A percentile compares a stretch with the other conserved stretches of the same genome.
phyloP scores from a whole-genome alignment of 1,284 basidiomycete species.

The Lentinula novae-zelandiae region DNA sequence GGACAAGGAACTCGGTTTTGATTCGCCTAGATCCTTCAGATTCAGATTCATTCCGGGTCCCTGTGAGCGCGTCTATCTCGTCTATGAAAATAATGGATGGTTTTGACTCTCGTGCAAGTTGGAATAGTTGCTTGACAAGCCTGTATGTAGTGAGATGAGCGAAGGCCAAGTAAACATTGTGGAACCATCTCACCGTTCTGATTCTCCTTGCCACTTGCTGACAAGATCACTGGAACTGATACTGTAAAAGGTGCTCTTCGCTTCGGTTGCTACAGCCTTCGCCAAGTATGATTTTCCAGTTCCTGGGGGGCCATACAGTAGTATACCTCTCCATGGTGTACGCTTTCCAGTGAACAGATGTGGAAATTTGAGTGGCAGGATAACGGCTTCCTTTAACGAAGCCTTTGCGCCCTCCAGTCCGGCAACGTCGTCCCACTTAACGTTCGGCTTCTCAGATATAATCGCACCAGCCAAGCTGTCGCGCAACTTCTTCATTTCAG shows the following conservation, averaged over 20 bases:
- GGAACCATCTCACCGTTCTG: constrained; percentile 71
- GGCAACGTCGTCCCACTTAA: constrained; percentile 98
- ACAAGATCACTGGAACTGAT: constrained; percentile 95
- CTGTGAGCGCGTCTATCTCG: constrained; percentile 95
- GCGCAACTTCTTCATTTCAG: constrained; percentile 93
- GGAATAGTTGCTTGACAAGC: constrained; percentile 94
- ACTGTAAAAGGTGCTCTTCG: constrained; percentile 98
- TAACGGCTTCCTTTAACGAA: constrained; percentile 96
- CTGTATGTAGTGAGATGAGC: constrained; percentile 43
- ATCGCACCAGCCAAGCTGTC: constrained; percentile 88
- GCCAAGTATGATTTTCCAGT: constrained; percentile 96
- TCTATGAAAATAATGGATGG: constrained; percentile 99
- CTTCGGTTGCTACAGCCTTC: constrained; percentile 98
- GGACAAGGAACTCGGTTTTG: constrained; percentile 97
- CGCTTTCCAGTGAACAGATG: constrained; percentile 98
- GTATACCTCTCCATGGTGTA: constrained; percentile 94
- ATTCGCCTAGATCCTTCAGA: constrained; percentile 94
- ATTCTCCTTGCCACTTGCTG: constrained; percentile 99
- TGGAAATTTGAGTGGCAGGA: constrained; percentile 98
- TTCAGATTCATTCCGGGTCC: constrained; percentile 93
- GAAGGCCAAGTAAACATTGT: neutral
- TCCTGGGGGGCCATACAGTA: constrained; percentile 94
- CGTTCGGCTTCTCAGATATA: constrained; percentile 91
- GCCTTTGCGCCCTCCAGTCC: constrained; percentile 95
- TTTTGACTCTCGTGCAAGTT: constrained; percentile 94